Percentiles rank a stretch among this genome's conserved stretches.
Conservation (phyloP, 1,139 yeast genomes). For the Suhomyces bokatorum region DNA sequence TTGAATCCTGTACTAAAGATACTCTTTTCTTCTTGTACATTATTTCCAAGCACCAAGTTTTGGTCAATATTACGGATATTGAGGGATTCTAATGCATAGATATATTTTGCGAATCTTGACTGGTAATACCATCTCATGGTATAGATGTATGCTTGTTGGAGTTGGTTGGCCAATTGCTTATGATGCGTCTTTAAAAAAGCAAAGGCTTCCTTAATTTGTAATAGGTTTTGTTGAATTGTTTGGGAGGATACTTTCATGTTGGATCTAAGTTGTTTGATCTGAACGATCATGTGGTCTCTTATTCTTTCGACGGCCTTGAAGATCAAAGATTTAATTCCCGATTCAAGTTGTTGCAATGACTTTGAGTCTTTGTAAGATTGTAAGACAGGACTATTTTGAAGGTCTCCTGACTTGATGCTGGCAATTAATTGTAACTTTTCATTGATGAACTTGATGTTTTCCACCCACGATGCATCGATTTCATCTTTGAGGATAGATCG, state of each 20-base stretch:
- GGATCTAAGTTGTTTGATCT: constrained; percentile 64
- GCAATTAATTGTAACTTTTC: constrained; percentile 56
- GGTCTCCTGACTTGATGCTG: constrained; percentile 27
- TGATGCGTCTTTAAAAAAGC: constrained; percentile 57
- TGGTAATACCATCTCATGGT: constrained; percentile 94
- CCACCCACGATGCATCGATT: constrained; percentile 55
- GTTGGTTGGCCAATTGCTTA: constrained; percentile 68
- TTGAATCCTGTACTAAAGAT: constrained; percentile 31
- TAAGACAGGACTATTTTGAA: constrained; percentile 6
- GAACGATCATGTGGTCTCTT: constrained; percentile 62
- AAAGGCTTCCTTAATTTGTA: constrained; percentile 61
- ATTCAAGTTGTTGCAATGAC: constrained; percentile 38
- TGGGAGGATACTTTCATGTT: constrained; percentile 56
- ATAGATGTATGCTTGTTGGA: constrained; percentile 75
- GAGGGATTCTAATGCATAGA: constrained; percentile 70
- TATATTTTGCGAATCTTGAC: constrained; percentile 75
- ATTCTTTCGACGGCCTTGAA: constrained; percentile 69
- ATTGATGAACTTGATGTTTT: constrained; percentile 54
- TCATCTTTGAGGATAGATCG: constrained; percentile 50
- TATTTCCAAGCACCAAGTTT: constrained; percentile 51
- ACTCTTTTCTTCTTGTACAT: constrained; percentile 27
- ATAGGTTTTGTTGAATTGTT: constrained; percentile 64
- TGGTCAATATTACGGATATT: constrained; percentile 54
- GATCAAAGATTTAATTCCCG: constrained; percentile 44
- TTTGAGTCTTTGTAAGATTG: constrained; percentile 29